phyloP scores from a whole-genome alignment of 202 grass and related monocot species.

The Sporobolus alterniflorus region DNA sequence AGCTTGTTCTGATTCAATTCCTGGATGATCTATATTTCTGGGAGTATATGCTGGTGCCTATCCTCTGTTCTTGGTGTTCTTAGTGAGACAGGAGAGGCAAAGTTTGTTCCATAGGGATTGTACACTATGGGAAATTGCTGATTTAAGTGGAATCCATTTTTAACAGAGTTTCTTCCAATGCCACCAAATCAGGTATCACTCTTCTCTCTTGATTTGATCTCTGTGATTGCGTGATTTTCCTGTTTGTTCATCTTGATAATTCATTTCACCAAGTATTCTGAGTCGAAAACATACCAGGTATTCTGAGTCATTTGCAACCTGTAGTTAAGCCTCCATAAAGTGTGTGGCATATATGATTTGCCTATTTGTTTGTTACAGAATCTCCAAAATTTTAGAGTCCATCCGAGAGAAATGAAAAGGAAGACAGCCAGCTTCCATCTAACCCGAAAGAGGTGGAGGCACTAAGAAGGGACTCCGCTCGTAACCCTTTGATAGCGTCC shows the following conservation, averaged over 20 bases:
- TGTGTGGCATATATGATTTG: neutral
- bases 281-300: no score
- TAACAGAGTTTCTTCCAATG: slow-evolving; percentile 83
- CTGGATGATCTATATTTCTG: neutral
- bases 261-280: no score
- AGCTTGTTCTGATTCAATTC: slow-evolving; percentile 14
- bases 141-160: slow-evolving; percentile 54
- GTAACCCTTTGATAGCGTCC: slow-evolving; percentile 81
- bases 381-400: slow-evolving; percentile 69
- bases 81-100: slow-evolving; percentile 29
- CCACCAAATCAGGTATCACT: slow-evolving; percentile 64
- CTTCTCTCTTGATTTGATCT: slow-evolving; percentile 12
- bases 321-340: neutral
- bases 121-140: slow-evolving; percentile 82
- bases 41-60: neutral
- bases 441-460: slow-evolving; percentile 89
- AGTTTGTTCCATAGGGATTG: slow-evolving; percentile 12
- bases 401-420: slow-evolving; percentile 52
- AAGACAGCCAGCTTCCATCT: slow-evolving; percentile 65
- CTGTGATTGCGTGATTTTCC: neutral
- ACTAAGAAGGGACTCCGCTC: slow-evolving; percentile 53
- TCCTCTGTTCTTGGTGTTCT: slow-evolving; percentile 31
- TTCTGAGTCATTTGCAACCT: slow-evolving; percentile 5
- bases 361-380: slow-evolving; percentile 50
- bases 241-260: neutral